Conservation (phyloP, 805 yeast genomes). For the Saccharomycopsis fibuligera region DNA sequence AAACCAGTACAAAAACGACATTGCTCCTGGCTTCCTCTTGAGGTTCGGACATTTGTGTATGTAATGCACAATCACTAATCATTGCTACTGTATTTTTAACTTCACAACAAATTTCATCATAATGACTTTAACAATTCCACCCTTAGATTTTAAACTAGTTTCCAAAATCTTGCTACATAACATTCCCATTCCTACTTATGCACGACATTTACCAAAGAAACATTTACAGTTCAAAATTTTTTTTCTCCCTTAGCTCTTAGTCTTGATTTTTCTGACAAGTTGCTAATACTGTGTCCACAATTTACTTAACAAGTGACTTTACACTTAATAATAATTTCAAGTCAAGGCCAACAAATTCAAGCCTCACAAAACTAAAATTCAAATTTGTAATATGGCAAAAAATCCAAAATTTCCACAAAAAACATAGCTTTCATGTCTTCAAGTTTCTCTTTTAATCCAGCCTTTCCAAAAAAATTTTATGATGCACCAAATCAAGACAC, state of each 20-base stretch:
- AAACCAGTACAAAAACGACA: constrained; percentile 96
- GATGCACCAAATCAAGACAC: constrained; percentile 99
- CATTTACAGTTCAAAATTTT: constrained; percentile 76
- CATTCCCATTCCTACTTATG: constrained; percentile 98
- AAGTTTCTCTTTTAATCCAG: constrained; percentile 57
- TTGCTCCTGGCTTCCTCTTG: constrained; percentile 95
- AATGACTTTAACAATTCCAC: constrained; percentile 93
- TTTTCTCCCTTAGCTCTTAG: constrained; percentile 79
- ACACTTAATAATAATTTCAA: constrained; percentile 78
- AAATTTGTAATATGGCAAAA: constrained; percentile 88
- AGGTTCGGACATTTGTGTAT: constrained; percentile 82
- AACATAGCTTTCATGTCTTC: constrained; percentile 51
- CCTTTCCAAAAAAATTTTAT: constrained; percentile 97
- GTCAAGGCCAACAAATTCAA: constrained; percentile 74
- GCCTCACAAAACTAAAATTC: constrained; percentile 70
- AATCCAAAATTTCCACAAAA: constrained; percentile 81
- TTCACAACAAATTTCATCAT: constrained; percentile 92
- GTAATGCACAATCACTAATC: constrained; percentile 87
- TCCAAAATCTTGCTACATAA: constrained; percentile 88
- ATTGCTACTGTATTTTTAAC: constrained; percentile 90
- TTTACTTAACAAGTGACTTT: constrained; percentile 83
- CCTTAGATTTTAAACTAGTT: constrained; percentile 86
- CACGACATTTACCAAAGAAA: constrained; percentile 86
- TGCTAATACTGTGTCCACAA: constrained; percentile 54
- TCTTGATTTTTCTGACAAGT: constrained; percentile 61